Base-by-base conservation (phyloP, 345 rosid genomes). In the Mallotus nudiflorus region DNA sequence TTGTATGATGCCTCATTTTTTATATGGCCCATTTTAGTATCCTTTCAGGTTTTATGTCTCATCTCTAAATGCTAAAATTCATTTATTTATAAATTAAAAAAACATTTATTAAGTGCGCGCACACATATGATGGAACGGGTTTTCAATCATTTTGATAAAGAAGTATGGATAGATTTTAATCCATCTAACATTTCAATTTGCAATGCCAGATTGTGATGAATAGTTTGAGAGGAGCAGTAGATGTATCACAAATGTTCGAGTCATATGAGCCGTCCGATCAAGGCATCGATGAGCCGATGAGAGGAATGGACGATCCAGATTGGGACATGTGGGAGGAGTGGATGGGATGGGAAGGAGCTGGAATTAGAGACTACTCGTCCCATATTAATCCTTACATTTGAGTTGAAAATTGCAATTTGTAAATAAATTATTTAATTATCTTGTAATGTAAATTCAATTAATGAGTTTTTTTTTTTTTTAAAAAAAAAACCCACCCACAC, bases 291-390 rank as follows among this genome's bases (percentile, higher is more conserved):
- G 96, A 88, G 51, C 78, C 82, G n/a, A 72, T 79, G 65, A 77
- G 81, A 37, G 97, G 87, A 74, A 81, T 82, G 89, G 42, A 82
- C 40, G 90, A 90, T 67, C 82, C 85, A 22, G 92, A 90, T 33
- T 87, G 85, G 70, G 97, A 87, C 33, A 48, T 92, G 74, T 91
- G 98, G 97, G 98, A 94, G 14, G 97, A 89, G 69, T 94, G 98
- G 97, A 94, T 94, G 98, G 97, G 96, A 15, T 94, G 97, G 95
- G 98, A 94, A 81, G 97, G 98, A 39, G 98, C 92, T 42, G 96
- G 97, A 28, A 89, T 89, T 27, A 71, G 91, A 0, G 96, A 86
- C 64, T 94, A 91, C 75, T 61, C 97, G 6, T 88, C 96, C 9
- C 98, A 94, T 46, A 70, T 91, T 24, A 93, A 89, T 79, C 98